These are phyloP conservation scores for Malbranchea zuffiana DNA, from an alignment of 2,329 filamentous ascomycete genomes.

Conservation along the genomic window DNA sequence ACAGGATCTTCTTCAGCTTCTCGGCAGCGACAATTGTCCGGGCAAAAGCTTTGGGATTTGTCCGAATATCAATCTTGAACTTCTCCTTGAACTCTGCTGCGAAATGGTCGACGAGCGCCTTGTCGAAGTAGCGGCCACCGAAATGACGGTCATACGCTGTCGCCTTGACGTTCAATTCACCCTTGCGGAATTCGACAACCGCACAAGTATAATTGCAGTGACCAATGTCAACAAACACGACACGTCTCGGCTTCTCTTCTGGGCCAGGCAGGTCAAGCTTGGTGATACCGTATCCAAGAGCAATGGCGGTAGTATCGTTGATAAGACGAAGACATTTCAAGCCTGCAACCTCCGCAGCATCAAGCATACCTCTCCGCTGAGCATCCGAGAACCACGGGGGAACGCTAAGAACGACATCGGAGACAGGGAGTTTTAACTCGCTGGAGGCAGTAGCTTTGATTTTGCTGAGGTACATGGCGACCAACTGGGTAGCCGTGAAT, in stretches of 20 bases:
- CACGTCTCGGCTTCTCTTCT: slow-evolving; percentile 85
- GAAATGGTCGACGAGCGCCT: slow-evolving; percentile 87
- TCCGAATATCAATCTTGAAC: slow-evolving; percentile 91
- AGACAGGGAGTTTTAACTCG: slow-evolving; percentile 84
- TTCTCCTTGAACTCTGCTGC: slow-evolving; percentile 93
- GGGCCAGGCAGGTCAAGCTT: slow-evolving; percentile 81
- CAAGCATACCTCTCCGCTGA: slow-evolving; percentile 79
- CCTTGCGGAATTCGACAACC: slow-evolving; percentile 93
- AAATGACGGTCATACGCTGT: slow-evolving; percentile 93
- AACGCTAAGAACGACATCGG: slow-evolving; percentile 86
- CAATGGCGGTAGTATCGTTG: slow-evolving; percentile 95
- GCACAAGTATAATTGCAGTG: slow-evolving; percentile 93
- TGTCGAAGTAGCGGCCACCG: slow-evolving; percentile 94
- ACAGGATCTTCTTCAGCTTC: slow-evolving; percentile 97
- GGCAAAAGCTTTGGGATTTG: slow-evolving; percentile 78
- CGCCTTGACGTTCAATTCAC: slow-evolving; percentile 85
- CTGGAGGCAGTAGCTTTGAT: slow-evolving; percentile 76
- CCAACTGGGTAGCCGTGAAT: slow-evolving; percentile 88
- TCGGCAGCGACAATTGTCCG: slow-evolving; percentile 82
- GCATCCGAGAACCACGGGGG: slow-evolving; percentile 95
- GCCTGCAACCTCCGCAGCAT: slow-evolving; percentile 86
- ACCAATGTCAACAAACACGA: slow-evolving; percentile 88
- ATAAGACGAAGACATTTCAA: slow-evolving; percentile 87
- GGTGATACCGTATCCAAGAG: slow-evolving; percentile 93
- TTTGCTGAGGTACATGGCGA: slow-evolving; percentile 92